phyloP scores from a whole-genome alignment of 345 rosid genomes.

The Firmiana major region DNA sequence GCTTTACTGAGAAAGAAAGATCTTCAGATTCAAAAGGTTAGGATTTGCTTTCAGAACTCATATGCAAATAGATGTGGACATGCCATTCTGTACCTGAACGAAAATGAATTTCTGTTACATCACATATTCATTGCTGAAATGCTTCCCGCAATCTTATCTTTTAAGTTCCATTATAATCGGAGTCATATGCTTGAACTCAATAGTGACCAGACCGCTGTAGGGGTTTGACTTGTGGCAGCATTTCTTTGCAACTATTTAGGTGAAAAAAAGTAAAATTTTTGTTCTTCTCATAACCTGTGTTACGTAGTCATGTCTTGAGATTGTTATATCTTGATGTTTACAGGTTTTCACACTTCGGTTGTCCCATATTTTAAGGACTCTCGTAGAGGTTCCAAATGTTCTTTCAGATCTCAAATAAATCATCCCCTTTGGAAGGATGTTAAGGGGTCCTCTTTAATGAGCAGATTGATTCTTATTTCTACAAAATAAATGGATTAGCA shows the following conservation, averaged over 20 bases:
- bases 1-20: slow-evolving; percentile 77
- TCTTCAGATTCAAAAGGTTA: slow-evolving; percentile 88
- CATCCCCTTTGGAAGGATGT: not conserved
- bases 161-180: not conserved
- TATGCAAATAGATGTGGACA: not conserved
- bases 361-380: not conserved
- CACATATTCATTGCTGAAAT: not conserved
- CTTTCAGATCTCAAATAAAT: not conserved
- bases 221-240: not conserved
- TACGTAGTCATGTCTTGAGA: not conserved
- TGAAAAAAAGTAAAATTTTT: not conserved
- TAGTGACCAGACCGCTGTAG: not conserved
- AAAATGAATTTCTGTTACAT: not conserved
- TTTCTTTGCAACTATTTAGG: not conserved
- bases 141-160: not conserved
- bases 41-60: slow-evolving; percentile 8
- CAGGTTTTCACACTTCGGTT: not conserved
- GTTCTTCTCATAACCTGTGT: not conserved
- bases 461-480: not conserved
- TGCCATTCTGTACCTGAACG: not conserved
- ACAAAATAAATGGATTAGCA: not conserved
- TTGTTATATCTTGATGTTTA: not conserved
- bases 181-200: not conserved
- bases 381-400: not conserved
- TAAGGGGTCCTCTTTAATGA: not conserved